Conservation (phyloP, 257 asterid species). For the Solanum lycopersicoides region DNA sequence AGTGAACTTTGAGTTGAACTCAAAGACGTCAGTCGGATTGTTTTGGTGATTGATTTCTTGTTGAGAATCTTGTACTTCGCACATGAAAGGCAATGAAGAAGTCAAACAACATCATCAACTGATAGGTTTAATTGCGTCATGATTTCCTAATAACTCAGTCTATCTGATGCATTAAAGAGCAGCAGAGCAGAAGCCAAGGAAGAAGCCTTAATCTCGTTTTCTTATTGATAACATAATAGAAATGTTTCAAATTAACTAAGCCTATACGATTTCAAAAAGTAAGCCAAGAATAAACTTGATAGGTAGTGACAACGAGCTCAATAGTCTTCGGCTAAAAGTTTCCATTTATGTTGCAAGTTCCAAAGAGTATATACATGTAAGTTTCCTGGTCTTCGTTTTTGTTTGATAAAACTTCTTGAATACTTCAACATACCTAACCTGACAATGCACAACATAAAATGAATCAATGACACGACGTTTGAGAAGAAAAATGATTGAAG, state of each 20-base stretch:
- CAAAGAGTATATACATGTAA: constrained; percentile 89
- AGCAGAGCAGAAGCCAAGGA: constrained; percentile 68
- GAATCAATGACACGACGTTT: neutral
- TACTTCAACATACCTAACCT: constrained; percentile 95
- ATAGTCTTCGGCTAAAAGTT: constrained; percentile 77
- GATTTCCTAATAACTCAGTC: constrained; percentile 81
- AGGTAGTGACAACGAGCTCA: constrained; percentile 85
- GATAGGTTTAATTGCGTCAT: constrained; percentile 72
- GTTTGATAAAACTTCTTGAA: constrained; percentile 93
- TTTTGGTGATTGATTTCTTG: no score
- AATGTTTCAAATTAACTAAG: neutral
- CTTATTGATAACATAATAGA: neutral
- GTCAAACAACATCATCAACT: constrained; percentile 62
- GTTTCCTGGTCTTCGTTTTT: constrained; percentile 92
- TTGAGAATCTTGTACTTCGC: no score
- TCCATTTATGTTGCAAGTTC: constrained; percentile 88
- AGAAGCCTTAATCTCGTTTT: neutral
- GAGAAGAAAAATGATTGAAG: neutral
- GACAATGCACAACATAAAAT: neutral
- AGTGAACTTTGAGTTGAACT: no score
- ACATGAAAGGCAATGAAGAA: no score
- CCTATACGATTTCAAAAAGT: neutral
- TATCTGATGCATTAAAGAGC: constrained; percentile 79
- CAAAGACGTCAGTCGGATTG: no score
- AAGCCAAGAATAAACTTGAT: constrained; percentile 49